Base-by-base conservation (phyloP, 2,329 filamentous ascomycete species). In the Endothia cerciana region DNA sequence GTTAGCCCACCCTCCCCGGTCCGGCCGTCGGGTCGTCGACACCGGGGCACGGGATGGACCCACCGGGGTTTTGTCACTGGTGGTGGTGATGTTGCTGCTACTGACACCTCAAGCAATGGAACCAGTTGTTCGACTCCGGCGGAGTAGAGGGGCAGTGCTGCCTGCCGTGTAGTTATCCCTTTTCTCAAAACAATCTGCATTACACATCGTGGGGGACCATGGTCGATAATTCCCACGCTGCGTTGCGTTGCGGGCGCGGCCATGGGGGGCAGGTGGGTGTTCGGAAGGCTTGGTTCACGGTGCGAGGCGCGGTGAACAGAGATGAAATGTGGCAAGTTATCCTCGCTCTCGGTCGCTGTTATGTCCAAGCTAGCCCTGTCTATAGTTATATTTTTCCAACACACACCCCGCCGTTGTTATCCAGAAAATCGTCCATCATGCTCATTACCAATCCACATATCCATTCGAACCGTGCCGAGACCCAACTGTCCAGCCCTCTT, bases 361-460 rank as follows among this genome's bases (percentile, higher is more conserved):
- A n/a, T 22, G 10, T 36, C 10, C 51, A 55, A 55, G 17, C 30
- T 36, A 11, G 7, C 51, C 28, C 15, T 19, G n/a, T 55, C 51
- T 55, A 55, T 51, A 17, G 17, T 51, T 55, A 36, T 51, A 30
- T 17, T 49, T 49, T 53, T 53, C 30, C 7, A 55, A n/a, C 47
- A 28, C 28, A 30, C 51, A 19, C 17, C 30, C 7, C n/a, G n/a
- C 28, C 1, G 10, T n/a, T 33, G 51, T 17, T 55, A 55, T 55
- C 30, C 30, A 33, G 30, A 49, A 33, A 55, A 55, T 55, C 17
- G 19, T 55, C 51, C 51, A 11, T 36, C 19, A 36, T 36, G 51
- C 30, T 55, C 51, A 55, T 55, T 55, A 55, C 51, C 51, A 55
- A 7, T n/a, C 28, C 51, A 55, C 51, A 36, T 55, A 10, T 11